phyloP scores from a whole-genome alignment of 2,329 filamentous ascomycete genomes.

The Tolypocladium paradoxum region DNA sequence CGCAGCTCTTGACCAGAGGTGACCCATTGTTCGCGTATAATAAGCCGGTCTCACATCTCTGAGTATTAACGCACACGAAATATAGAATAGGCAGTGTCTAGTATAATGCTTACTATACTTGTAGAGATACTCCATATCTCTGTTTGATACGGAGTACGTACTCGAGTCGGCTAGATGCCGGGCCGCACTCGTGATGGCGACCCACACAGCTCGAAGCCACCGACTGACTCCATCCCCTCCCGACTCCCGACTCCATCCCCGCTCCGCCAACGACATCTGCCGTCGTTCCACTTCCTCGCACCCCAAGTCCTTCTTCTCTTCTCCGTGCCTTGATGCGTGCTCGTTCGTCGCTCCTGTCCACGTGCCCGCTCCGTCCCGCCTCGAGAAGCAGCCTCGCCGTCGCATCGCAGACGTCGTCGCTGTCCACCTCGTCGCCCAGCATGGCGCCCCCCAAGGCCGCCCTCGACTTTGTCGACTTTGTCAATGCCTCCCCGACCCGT shows the following conservation, averaged over 20 bases:
- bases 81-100: no score
- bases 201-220: no score
- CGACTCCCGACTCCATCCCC: not conserved
- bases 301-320: not conserved
- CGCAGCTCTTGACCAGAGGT: no score
- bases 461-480: conserved; percentile 81
- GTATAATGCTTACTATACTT: no score
- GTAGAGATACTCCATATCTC: no score
- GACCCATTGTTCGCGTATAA: no score
- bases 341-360: not conserved
- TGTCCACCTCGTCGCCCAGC: conserved; percentile 21
- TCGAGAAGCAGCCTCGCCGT: not conserved
- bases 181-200: no score
- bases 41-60: no score
- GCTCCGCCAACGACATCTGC: not conserved
- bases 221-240: not conserved
- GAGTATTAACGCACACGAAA: no score
- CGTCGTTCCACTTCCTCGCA: not conserved
- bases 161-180: no score
- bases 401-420: conserved; percentile 1
- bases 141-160: no score
- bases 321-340: not conserved
- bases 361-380: not conserved
- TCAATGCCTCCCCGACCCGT: conserved; percentile 93
- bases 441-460: conserved; percentile 50